These are phyloP conservation scores for Russula earlei DNA, from an alignment of 768 basidiomycete genomes.

Conservation along the genomic window DNA sequence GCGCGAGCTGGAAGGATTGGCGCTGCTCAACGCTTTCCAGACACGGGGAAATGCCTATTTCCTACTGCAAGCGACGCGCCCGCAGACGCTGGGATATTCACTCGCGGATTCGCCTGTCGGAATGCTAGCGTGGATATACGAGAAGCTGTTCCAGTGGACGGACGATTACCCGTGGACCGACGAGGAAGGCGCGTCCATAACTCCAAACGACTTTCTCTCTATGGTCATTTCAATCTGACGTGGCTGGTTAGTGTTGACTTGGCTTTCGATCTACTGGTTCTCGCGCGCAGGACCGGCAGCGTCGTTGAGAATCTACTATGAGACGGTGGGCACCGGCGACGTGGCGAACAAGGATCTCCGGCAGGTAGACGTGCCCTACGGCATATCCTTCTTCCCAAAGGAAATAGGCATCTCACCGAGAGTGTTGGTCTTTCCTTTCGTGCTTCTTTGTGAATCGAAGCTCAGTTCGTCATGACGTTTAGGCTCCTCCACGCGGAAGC, in stretches of 20 bases:
- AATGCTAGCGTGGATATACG: conserved; percentile 32
- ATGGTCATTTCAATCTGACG: not conserved
- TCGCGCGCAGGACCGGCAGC: conserved; percentile 28
- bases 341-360: not conserved
- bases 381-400: conserved; percentile 43
- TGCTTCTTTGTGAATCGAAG: not conserved
- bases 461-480: not conserved
- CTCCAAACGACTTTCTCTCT: not conserved
- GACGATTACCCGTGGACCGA: conserved; percentile 49
- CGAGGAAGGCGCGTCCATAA: conserved; percentile 36
- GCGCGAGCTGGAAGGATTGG: conserved; percentile 23
- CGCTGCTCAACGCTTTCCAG: conserved; percentile 19
- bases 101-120: conserved; percentile 51
- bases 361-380: conserved; percentile 33
- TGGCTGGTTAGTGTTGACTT: conserved; percentile 25
- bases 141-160: conserved; percentile 27
- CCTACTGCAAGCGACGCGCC: conserved; percentile 25
- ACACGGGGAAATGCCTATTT: conserved; percentile 28
- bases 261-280: conserved; percentile 33
- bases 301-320: conserved; percentile 28
- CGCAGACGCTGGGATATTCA: conserved; percentile 37
- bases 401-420: conserved; percentile 33
- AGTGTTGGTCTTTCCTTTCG: conserved; percentile 27
- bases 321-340: conserved; percentile 9
- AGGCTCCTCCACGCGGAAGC: conserved; percentile 24